These are phyloP conservation scores for Pyrus bretschneideri DNA, from an alignment of 306 rosid genomes.

Conservation along the genomic window DNA sequence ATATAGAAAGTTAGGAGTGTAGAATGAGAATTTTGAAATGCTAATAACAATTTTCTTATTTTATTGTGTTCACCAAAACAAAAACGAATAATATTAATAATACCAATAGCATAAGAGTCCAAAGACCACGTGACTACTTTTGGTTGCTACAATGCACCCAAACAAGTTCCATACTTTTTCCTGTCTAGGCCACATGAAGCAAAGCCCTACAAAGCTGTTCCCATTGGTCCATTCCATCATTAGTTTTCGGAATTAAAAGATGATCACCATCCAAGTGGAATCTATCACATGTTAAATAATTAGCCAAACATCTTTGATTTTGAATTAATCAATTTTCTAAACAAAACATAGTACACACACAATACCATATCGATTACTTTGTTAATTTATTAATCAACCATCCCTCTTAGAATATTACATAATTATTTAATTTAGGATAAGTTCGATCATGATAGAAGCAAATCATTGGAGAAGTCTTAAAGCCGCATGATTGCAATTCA, in stretches of 20 bases:
- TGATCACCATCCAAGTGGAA: background rate
- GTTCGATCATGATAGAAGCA: background rate
- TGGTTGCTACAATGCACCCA: constrained; percentile 16
- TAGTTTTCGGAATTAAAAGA: background rate
- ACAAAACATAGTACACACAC: background rate
- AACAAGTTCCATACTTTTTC: constrained; percentile 12
- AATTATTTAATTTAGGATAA: background rate
- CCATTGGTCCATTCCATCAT: background rate
- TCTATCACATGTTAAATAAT: background rate
- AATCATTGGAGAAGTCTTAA: background rate
- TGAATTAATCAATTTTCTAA: background rate
- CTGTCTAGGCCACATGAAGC: constrained; percentile 31
- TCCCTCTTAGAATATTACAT: no score
- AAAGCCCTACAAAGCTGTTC: constrained; percentile 15
- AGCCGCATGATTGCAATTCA: no score
- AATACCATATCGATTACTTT: background rate
- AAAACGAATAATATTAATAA: no score
- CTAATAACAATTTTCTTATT: no score
- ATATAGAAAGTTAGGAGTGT: no score
- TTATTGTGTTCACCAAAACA: no score
- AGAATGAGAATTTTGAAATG: no score
- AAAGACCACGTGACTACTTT: constrained; percentile 23
- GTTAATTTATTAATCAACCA: background rate
- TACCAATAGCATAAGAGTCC: background rate
- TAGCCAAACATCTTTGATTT: background rate